phyloP scores from a whole-genome alignment of 2,329 filamentous ascomycete genomes.

The Cadophora luteo-olivacea region DNA sequence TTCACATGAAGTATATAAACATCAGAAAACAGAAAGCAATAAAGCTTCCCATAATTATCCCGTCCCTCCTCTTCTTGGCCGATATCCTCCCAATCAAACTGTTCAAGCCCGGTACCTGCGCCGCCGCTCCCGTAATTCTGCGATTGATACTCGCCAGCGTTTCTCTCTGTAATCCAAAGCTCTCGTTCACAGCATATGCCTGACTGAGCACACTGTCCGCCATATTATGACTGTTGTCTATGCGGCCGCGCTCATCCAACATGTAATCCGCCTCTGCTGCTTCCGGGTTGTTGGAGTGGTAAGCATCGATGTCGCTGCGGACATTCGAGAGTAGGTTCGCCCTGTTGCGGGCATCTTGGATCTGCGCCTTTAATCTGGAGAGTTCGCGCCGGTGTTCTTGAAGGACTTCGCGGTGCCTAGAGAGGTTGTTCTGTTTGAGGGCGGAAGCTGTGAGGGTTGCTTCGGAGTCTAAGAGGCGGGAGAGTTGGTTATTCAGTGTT shows the following conservation, averaged over 20 bases:
- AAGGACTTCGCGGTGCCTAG: constrained; percentile 89
- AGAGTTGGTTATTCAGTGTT: constrained; percentile 78
- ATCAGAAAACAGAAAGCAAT: constrained; percentile 91
- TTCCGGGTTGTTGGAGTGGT: constrained; percentile 81
- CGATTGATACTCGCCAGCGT: constrained; percentile 88
- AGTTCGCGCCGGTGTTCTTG: constrained; percentile 86
- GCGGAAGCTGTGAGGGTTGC: constrained; percentile 85
- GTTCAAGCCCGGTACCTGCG: constrained; percentile 92
- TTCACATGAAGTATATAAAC: constrained; percentile 78
- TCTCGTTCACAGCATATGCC: constrained; percentile 96
- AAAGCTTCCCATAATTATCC: constrained; percentile 89
- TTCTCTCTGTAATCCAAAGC: constrained; percentile 85
- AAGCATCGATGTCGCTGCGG: constrained; percentile 88
- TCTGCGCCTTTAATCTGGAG: constrained; percentile 72
- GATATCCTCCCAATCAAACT: constrained; percentile 91
- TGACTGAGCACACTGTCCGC: constrained; percentile 91
- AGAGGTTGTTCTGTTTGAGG: constrained; percentile 95
- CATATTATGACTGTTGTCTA: constrained; percentile 90
- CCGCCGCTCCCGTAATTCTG: constrained; percentile 86
- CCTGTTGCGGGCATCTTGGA: constrained; percentile 81
- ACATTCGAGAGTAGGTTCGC: constrained; percentile 91
- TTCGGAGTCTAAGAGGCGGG: constrained; percentile 92
- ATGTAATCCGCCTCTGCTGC: constrained; percentile 95
- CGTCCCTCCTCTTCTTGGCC: constrained; percentile 92
- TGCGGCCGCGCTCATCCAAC: constrained; percentile 83